Base-by-base conservation (phyloP, 2,329 filamentous ascomycete species). In the Colletotrichum plurivorum region DNA sequence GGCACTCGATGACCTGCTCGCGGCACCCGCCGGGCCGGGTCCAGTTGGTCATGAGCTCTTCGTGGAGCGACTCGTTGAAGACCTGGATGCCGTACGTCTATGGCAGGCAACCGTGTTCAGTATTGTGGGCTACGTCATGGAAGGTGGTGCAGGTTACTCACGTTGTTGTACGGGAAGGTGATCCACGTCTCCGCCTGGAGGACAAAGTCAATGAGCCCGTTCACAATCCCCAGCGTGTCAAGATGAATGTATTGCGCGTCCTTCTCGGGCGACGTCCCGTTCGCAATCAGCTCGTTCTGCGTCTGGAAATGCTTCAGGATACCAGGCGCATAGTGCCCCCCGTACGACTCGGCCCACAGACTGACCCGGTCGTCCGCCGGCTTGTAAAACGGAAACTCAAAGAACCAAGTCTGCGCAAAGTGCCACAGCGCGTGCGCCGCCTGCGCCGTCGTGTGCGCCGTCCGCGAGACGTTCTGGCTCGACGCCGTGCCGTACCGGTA, bases 171-270 rank as follows among this genome's bases (percentile, higher is more conserved):
- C 7, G 87, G 86, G 75, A 90, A 90, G 4, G 78, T 75, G 2
- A 88, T 84, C 72, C 87, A 89, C 70, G 80, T 86, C 4, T 87
- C 86, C 3, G 82, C 82, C 78, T 94, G 90, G 1, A 89, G 83
- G 18, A 89, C 76, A 71, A 87, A 83, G 73, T 94, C 92, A 45
- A 94, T 82, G 71, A 90, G 88, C 6, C 91, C 92, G 76, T 94
- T 93, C 67, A 93, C 82, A 67, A 94, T 92, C 13, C 91, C 91
- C 0, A 94, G 78, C 0, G 91, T 88, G n/a, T 81, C 82, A 10
- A 94, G 81, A 62, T 87, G 85, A 54, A 92, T 87, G 39, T 70
- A 69, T 12, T 71, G 72, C 1, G 72, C 70, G 22, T 60, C 54
- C 49, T 80, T 79, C 41, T 88, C 85, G 7, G 91, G 78, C 1